phyloP scores from a whole-genome alignment of 2,329 filamentous ascomycete genomes.

The Aureobasidium uvarum region DNA sequence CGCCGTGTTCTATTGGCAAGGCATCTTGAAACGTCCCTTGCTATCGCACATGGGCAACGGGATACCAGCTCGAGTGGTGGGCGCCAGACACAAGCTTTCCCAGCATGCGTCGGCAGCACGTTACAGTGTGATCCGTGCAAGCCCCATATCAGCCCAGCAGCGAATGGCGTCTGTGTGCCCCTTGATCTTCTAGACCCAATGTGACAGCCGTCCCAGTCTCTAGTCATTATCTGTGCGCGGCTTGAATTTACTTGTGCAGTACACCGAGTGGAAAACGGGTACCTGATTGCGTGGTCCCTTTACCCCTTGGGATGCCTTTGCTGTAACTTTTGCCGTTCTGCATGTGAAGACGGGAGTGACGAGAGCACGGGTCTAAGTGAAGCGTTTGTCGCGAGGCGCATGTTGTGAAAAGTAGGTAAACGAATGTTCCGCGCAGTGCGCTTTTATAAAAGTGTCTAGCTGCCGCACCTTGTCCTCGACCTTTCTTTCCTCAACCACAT shows the following conservation, averaged over 20 bases:
- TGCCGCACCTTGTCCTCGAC: slow-evolving; percentile 4
- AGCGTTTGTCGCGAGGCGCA: slow-evolving; percentile 16
- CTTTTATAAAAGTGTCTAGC: slow-evolving; percentile 16
- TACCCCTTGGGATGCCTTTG: slow-evolving; percentile 2
- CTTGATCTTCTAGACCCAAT: slow-evolving; percentile 22
- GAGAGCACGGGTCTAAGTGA: slow-evolving; percentile 1
- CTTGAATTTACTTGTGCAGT: slow-evolving; percentile 12
- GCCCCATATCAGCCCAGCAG: slow-evolving; percentile 11
- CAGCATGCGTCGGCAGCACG: slow-evolving; percentile 5
- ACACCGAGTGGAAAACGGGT: slow-evolving; percentile 13
- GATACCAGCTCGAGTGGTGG: not conserved
- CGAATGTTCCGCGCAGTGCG: slow-evolving; percentile 4
- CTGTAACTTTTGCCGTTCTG: slow-evolving; percentile 19
- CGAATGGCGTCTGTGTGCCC: slow-evolving; percentile 19
- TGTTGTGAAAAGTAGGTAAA: slow-evolving; percentile 15
- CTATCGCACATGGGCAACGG: slow-evolving; percentile 5
- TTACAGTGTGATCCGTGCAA: slow-evolving; percentile 21
- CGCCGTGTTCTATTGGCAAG: not conserved
- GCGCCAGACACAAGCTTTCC: slow-evolving; percentile 18
- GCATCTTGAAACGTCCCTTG: not conserved
- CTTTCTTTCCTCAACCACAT: slow-evolving; percentile 22
- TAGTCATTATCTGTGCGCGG: slow-evolving; percentile 13
- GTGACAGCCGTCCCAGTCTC: slow-evolving; percentile 17
- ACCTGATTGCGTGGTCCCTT: slow-evolving; percentile 22
- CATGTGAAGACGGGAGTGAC: slow-evolving; percentile 23